Percentiles rank a stretch among this genome's conserved stretches.
Evolutionary conservation across 495 filamentous ascomycete genomes (phyloP).

Genomic region (Penicillium taxi): DNA sequence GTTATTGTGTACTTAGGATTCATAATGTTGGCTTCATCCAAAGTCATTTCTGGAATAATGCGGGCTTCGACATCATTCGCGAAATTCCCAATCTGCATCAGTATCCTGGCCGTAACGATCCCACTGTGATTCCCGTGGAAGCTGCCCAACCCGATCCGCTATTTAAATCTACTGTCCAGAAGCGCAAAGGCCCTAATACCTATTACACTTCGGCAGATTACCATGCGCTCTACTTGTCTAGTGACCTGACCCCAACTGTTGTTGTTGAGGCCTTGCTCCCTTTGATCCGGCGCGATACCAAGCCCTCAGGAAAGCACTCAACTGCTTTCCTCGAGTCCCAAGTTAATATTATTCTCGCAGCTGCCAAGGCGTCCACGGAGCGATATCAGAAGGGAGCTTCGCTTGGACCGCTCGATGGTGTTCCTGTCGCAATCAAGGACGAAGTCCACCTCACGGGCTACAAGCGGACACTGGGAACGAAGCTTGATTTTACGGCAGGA

Average conservation of each 20-base stretch:
- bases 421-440: slow-evolving; percentile 81
- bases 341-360: slow-evolving; percentile 51
- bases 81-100: slow-evolving; percentile 48
- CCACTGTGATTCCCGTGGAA: slow-evolving; percentile 70
- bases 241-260: slow-evolving; percentile 58
- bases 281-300: slow-evolving; percentile 53
- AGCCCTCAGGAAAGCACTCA: slow-evolving; percentile 49
- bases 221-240: slow-evolving; percentile 60
- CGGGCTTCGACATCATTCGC: slow-evolving; percentile 58
- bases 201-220: slow-evolving; percentile 73
- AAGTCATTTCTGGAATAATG: slow-evolving; percentile 63
- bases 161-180: slow-evolving; percentile 15
- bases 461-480: slow-evolving; percentile 53
- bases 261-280: slow-evolving; percentile 65
- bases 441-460: slow-evolving; percentile 74
- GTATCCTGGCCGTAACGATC: slow-evolving; percentile 63
- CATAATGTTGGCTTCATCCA: slow-evolving; percentile 47
- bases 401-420: slow-evolving; percentile 66
- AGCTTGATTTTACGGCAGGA: slow-evolving; percentile 47
- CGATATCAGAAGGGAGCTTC: slow-evolving; percentile 58
- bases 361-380: slow-evolving; percentile 62
- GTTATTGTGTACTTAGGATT: slow-evolving; percentile 33
- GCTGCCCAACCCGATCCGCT: slow-evolving; percentile 22
- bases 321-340: slow-evolving; percentile 59
- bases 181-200: slow-evolving; percentile 30